Evolutionary conservation across 495 filamentous ascomycete genomes (phyloP).

Genomic region (Haplographium delicatum): DNA sequence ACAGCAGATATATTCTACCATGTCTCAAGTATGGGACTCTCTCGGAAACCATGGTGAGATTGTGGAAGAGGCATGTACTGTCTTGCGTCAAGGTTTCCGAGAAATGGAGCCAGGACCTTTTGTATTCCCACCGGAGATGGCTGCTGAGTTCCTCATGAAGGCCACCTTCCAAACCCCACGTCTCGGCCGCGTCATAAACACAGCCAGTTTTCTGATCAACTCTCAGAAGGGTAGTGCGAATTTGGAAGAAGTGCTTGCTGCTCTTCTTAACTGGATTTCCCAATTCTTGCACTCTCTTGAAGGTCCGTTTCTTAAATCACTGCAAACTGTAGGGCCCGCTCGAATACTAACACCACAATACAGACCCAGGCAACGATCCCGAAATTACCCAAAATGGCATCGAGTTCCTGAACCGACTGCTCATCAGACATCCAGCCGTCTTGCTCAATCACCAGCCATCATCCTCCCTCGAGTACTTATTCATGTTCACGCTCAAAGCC

Average conservation of each 20-base stretch:
- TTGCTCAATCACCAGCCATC: conserved; percentile 46
- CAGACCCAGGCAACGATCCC: conserved; percentile 62
- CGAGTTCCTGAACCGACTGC: conserved; percentile 60
- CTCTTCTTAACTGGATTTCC: conserved; percentile 60
- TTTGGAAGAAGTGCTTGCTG: conserved; percentile 42
- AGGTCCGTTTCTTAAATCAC: conserved; percentile 38
- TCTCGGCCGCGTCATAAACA: conserved; percentile 68
- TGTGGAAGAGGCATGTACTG: conserved; percentile 68
- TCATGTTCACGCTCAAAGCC: conserved; percentile 70
- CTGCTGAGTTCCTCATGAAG: conserved; percentile 64
- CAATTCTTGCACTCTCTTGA: conserved; percentile 58
- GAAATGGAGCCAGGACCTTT: conserved; percentile 73
- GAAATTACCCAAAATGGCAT: conserved; percentile 76
- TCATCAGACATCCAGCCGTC: conserved; percentile 57
- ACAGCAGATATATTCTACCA: conserved; percentile 40
- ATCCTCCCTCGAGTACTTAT: conserved; percentile 57
- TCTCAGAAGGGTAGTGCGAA: conserved; percentile 34
- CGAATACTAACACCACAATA: conserved; percentile 8
- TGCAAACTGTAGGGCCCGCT: conserved; percentile 16
- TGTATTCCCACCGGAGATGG: conserved; percentile 65
- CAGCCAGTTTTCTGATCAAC: conserved; percentile 69
- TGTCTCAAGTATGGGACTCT: conserved; percentile 29
- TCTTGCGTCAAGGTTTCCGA: conserved; percentile 72
- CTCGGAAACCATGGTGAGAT: conserved; percentile 62
- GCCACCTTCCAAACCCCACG: conserved; percentile 60